Conservation (phyloP, 176 grass and related monocot species). For the Aegilops bicornis region DNA sequence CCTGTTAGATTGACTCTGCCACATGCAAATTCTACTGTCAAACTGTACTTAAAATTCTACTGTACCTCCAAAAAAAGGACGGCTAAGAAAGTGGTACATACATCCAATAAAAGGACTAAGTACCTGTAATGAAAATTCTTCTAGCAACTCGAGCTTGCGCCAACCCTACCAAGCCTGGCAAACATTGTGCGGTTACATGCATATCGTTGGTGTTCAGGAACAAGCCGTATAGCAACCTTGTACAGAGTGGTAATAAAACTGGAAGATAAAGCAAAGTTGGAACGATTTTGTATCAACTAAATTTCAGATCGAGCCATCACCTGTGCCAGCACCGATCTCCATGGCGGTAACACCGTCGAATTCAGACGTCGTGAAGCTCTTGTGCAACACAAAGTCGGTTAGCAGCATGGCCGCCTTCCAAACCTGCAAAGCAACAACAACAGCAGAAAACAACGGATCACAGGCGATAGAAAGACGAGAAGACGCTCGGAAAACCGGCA, state of each 20-base stretch:
- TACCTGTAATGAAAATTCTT: slow-evolving; percentile 85
- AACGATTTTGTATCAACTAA: slow-evolving; percentile 7
- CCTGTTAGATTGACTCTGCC: background rate
- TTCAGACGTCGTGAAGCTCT: slow-evolving; percentile 57
- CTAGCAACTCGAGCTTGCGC: slow-evolving; percentile 43
- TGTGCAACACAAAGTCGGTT: slow-evolving; percentile 67
- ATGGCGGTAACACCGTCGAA: slow-evolving; percentile 63
- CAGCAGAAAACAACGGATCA: background rate
- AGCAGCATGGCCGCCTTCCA: slow-evolving; percentile 77
- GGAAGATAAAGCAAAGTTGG: background rate
- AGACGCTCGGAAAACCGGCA: background rate
- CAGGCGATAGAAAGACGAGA: background rate
- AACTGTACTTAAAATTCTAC: background rate
- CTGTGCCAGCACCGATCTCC: slow-evolving; percentile 88
- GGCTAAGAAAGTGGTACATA: too few relatives aligned
- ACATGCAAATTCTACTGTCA: background rate
- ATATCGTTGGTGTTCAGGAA: background rate
- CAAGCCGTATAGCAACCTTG: background rate
- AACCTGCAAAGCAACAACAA: slow-evolving; percentile 37
- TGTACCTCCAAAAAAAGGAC: too few relatives aligned
- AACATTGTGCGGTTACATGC: background rate
- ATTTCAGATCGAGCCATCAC: slow-evolving; percentile 32
- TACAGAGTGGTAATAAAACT: background rate
- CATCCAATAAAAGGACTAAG: too few relatives aligned
- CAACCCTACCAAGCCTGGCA: slow-evolving; percentile 75